phyloP scores from a whole-genome alignment of 352 stramenopile genomes.

The Phytopythium cucurbitacearum region DNA sequence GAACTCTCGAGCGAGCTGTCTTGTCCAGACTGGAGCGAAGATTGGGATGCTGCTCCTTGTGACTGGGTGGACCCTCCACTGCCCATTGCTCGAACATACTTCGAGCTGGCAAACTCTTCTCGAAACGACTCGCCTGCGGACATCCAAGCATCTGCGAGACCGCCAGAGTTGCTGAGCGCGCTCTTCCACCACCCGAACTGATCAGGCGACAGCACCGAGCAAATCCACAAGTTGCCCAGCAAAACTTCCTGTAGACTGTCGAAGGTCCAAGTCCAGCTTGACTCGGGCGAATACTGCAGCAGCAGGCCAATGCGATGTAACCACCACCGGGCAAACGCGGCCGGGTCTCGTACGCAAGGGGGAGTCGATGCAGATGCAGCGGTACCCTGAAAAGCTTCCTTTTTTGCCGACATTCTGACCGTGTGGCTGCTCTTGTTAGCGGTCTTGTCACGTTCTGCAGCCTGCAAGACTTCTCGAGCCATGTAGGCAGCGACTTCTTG shows the following conservation, averaged over 20 bases:
- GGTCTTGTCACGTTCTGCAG: neutral
- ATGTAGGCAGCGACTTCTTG: slow-evolving; percentile 35
- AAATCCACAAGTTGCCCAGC: slow-evolving; percentile 36
- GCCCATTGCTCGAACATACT: slow-evolving; percentile 9
- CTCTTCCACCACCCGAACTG: slow-evolving; percentile 21
- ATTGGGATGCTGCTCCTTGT: slow-evolving; percentile 1
- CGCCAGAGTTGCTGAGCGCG: slow-evolving; percentile 29
- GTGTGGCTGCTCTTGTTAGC: slow-evolving; percentile 10
- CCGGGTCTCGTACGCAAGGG: too few species aligned
- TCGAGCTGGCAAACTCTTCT: slow-evolving; percentile 40
- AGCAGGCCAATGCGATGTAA: slow-evolving; percentile 19
- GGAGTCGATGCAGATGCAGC: too few species aligned
- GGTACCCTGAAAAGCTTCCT: too few species aligned
- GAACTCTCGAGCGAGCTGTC: neutral
- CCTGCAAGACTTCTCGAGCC: slow-evolving; percentile 8
- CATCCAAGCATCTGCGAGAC: slow-evolving; percentile 47
- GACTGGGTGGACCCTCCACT: neutral
- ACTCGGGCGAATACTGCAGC: slow-evolving; percentile 31
- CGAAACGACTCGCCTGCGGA: slow-evolving; percentile 39
- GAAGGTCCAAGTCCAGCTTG: slow-evolving; percentile 42
- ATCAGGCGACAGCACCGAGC: slow-evolving; percentile 19
- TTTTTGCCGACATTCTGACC: neutral
- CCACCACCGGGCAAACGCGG: neutral
- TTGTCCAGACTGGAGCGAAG: neutral
- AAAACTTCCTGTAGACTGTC: slow-evolving; percentile 24